phyloP scores from a whole-genome alignment of 768 basidiomycete genomes.

The Lepiota venenata region DNA sequence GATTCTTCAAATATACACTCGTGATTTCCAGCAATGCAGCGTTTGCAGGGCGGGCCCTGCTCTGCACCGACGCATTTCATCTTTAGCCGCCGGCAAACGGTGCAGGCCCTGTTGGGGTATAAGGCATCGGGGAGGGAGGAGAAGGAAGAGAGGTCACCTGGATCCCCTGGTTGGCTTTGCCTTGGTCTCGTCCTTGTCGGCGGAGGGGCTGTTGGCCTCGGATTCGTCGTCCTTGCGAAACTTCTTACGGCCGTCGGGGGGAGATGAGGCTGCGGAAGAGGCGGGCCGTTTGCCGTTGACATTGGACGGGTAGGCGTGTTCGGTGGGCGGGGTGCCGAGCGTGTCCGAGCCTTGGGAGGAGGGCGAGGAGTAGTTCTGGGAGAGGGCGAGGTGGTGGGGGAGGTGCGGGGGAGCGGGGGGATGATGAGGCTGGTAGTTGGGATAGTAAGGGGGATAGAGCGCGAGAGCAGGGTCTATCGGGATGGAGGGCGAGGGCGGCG shows the following conservation, averaged over 20 bases:
- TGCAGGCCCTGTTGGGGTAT: slow-evolving; percentile 66
- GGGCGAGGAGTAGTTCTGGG: slow-evolving; percentile 67
- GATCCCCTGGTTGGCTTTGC: slow-evolving; percentile 87
- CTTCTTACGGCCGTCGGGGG: slow-evolving; percentile 52
- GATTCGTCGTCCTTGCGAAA: slow-evolving; percentile 57
- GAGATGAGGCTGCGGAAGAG: slow-evolving; percentile 39
- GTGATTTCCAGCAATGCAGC: slow-evolving; percentile 73
- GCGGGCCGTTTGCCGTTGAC: slow-evolving; percentile 68
- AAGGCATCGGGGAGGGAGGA: slow-evolving; percentile 2
- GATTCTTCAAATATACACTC: slow-evolving; percentile 98
- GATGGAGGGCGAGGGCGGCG: slow-evolving; percentile 56
- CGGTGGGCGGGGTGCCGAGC: slow-evolving; percentile 69
- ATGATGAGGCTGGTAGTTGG: slow-evolving; percentile 51
- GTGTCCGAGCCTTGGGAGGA: slow-evolving; percentile 80
- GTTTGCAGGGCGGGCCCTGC: slow-evolving; percentile 88
- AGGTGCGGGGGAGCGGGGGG: slow-evolving; percentile 40
- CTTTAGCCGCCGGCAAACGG: slow-evolving; percentile 87
- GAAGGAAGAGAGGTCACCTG: slow-evolving; percentile 48
- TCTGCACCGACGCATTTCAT: slow-evolving; percentile 94
- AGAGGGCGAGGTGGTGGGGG: slow-evolving; percentile 52
- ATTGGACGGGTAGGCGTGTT: slow-evolving; percentile 51
- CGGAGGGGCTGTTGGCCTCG: slow-evolving; percentile 46
- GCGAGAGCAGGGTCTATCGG: slow-evolving; percentile 71
- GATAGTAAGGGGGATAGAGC: slow-evolving; percentile 66
- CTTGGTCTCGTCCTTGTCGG: slow-evolving; percentile 65